These are phyloP conservation scores for Gelatoporia subvermispora DNA, from an alignment of 768 basidiomycete species.

Conservation along the genomic window DNA sequence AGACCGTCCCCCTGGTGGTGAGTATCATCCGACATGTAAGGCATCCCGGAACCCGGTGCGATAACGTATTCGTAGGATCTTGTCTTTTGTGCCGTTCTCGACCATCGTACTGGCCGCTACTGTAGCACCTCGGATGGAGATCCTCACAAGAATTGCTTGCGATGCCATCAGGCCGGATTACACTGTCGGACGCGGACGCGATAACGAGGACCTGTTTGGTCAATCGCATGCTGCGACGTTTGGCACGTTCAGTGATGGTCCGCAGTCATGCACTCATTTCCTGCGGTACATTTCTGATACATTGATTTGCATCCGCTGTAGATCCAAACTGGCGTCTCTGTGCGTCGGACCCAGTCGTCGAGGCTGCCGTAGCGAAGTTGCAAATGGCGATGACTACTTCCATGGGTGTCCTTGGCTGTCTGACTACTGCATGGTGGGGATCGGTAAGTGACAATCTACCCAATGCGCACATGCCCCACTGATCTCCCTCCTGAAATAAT, in stretches of 20 bases:
- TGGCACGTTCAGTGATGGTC: neutral
- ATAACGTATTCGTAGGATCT: slow-evolving; percentile 40
- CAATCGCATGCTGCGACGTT: too few species aligned
- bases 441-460: slow-evolving; percentile 41
- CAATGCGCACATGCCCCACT: neutral
- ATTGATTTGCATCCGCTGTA: neutral
- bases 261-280: neutral
- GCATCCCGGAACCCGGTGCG: neutral
- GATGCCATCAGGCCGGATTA: slow-evolving; percentile 53
- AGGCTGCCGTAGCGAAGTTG: slow-evolving; percentile 66
- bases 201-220: too few species aligned
- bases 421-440: slow-evolving; percentile 87
- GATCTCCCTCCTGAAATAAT: neutral
- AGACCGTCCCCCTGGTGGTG: slow-evolving; percentile 72
- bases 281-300: neutral
- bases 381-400: slow-evolving; percentile 54
- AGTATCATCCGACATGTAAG: slow-evolving; percentile 16
- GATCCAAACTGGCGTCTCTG: slow-evolving; percentile 33
- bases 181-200: neutral
- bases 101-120: slow-evolving; percentile 53
- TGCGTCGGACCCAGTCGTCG: slow-evolving; percentile 64
- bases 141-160: slow-evolving; percentile 73
- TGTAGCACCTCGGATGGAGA: slow-evolving; percentile 65
- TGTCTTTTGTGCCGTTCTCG: slow-evolving; percentile 48
- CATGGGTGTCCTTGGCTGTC: slow-evolving; percentile 68